Conservation (phyloP, 768 basidiomycete species). For the Xerocomus spinulosus region DNA sequence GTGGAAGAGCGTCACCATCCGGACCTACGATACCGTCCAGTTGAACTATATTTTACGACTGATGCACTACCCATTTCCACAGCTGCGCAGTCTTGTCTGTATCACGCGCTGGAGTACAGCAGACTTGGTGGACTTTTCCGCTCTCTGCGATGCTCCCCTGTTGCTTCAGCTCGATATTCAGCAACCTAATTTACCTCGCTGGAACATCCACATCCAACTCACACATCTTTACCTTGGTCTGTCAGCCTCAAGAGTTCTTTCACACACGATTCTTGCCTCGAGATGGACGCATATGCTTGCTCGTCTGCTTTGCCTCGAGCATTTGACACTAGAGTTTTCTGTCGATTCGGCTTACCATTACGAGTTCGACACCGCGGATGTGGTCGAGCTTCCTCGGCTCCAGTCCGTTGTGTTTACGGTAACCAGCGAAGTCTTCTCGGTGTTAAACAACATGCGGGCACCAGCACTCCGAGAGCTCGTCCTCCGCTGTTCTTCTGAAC, state of each 20-base stretch:
- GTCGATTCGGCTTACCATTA: conserved; percentile 23
- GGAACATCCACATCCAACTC: conserved; percentile 32
- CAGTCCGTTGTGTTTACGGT: conserved; percentile 29
- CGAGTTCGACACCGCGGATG: conserved; percentile 9
- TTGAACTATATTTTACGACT: conserved; percentile 37
- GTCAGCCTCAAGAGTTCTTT: conserved; percentile 14
- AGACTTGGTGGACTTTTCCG: conserved; percentile 25
- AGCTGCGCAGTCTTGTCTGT: conserved; percentile 34
- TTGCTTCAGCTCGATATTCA: conserved; percentile 33
- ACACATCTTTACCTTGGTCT: conserved; percentile 35
- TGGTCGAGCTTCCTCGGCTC: conserved; percentile 22
- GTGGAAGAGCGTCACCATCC: conserved; percentile 44
- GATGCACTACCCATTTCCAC: conserved; percentile 34
- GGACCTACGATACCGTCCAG: conserved; percentile 34
- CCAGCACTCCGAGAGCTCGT: conserved; percentile 37
- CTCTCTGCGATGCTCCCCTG: conserved; percentile 33
- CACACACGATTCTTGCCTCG: conserved; percentile 21
- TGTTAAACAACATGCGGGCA: conserved; percentile 27
- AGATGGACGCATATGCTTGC: conserved; percentile 33
- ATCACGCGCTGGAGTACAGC: conserved; percentile 27
- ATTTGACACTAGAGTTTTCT: conserved; percentile 39
- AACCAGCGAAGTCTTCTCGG: conserved; percentile 29
- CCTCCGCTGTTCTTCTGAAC: conserved; percentile 34
- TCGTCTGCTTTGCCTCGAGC: conserved; percentile 37
- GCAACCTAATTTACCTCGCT: conserved; percentile 35